Percentiles rank a stretch among this genome's conserved stretches.
phyloP scores from a whole-genome alignment of 2,329 filamentous ascomycete genomes.

The Fusarium acutatum region DNA sequence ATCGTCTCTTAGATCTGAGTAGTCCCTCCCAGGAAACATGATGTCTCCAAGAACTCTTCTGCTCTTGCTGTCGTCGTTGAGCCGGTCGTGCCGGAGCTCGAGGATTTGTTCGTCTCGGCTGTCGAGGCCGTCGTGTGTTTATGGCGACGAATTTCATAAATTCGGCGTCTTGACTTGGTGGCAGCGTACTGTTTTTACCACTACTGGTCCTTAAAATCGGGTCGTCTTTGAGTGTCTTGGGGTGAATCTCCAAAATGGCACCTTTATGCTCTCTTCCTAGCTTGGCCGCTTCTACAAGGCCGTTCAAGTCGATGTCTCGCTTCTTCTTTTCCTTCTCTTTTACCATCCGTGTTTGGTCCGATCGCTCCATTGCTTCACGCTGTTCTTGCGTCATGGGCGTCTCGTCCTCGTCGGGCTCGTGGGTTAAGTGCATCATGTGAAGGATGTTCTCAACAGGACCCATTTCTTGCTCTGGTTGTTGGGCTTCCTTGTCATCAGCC shows the following conservation, averaged over 20 bases:
- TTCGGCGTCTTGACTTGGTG: conserved; percentile 52
- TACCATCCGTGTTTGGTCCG: conserved; percentile 20
- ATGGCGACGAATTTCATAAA: conserved; percentile 44
- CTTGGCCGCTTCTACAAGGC: conserved; percentile 46
- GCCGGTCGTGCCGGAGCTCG: background rate
- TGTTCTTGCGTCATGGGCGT: conserved; percentile 37
- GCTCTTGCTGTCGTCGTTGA: conserved; percentile 10
- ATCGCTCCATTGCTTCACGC: conserved; percentile 34
- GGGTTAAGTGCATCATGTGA: conserved; percentile 31
- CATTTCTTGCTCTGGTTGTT: conserved; percentile 34
- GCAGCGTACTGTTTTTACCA: conserved; percentile 39
- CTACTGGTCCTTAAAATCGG: conserved; percentile 46
- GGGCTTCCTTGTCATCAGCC: conserved; percentile 19
- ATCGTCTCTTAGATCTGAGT: conserved; percentile 37
- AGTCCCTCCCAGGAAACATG: conserved; percentile 40
- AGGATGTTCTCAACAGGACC: conserved; percentile 37
- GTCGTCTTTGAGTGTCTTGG: conserved; percentile 51
- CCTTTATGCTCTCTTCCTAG: conserved; percentile 36
- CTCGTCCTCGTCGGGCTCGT: conserved; percentile 24
- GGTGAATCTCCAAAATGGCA: conserved; percentile 51
- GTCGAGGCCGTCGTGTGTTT: conserved; percentile 10
- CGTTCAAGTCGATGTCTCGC: conserved; percentile 43
- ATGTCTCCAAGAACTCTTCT: conserved; percentile 13
- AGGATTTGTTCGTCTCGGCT: background rate
- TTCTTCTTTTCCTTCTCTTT: conserved; percentile 30